phyloP scores from a whole-genome alignment of 208 protist genomes.

The Leptomonas seymouri region DNA sequence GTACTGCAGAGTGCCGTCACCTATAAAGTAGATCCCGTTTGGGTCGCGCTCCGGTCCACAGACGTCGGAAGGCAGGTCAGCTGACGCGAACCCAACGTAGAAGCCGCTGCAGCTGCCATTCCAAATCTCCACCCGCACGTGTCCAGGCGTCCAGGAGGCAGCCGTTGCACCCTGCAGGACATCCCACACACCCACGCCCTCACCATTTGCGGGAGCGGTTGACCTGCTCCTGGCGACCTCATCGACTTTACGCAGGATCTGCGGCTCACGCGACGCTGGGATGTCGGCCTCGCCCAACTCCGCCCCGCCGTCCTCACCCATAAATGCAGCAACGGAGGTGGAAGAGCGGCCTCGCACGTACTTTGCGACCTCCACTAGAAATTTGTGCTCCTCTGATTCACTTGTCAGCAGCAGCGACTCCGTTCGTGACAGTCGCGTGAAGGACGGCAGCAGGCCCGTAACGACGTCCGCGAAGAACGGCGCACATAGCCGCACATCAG shows the following conservation, averaged over 20 bases:
- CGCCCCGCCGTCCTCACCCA: background rate
- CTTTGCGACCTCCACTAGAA: slow-evolving; percentile 28
- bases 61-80: slow-evolving; percentile 18
- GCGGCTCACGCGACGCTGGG: slow-evolving; percentile 28
- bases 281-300: slow-evolving; percentile 21
- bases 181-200: slow-evolving; percentile 23
- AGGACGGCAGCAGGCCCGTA: slow-evolving; percentile 53
- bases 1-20: slow-evolving; percentile 38
- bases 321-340: background rate
- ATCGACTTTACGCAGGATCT: slow-evolving; percentile 21
- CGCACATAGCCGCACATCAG: slow-evolving; percentile 43
- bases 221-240: slow-evolving; percentile 18
- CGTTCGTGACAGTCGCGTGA: slow-evolving; percentile 48
- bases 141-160: slow-evolving; percentile 34
- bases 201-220: slow-evolving; percentile 7
- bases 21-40: slow-evolving; percentile 41
- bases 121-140: slow-evolving; percentile 37
- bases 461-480: slow-evolving; percentile 46
- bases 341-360: slow-evolving; percentile 23
- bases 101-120: slow-evolving; percentile 26
- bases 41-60: slow-evolving; percentile 25
- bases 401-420: slow-evolving; percentile 49
- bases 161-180: slow-evolving; percentile 17
- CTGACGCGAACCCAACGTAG: slow-evolving; percentile 40
- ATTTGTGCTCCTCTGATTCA: slow-evolving; percentile 30